phyloP scores from a whole-genome alignment of 2,329 filamentous ascomycete genomes.

The Madurella mycetomatis region DNA sequence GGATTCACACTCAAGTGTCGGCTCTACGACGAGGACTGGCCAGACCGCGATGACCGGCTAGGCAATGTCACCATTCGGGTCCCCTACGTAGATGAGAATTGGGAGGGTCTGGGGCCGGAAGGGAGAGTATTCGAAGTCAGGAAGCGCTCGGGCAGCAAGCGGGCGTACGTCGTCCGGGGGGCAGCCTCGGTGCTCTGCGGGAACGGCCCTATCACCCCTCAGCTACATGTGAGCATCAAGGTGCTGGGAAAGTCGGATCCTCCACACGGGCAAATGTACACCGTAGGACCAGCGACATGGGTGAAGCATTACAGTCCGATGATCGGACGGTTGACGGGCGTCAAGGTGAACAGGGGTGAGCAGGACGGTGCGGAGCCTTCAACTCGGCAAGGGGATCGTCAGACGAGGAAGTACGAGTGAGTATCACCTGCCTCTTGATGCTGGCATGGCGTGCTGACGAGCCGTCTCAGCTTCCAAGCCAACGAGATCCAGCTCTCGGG shows the following conservation, averaged over 20 bases:
- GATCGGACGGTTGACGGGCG: slow-evolving; percentile 75
- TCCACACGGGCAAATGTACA: slow-evolving; percentile 69
- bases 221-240: slow-evolving; percentile 68
- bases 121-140: slow-evolving; percentile 64
- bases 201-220: slow-evolving; percentile 63
- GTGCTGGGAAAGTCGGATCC: slow-evolving; percentile 71
- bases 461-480: slow-evolving; percentile 70
- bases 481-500: slow-evolving; percentile 85
- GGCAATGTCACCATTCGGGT: slow-evolving; percentile 77
- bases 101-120: slow-evolving; percentile 61
- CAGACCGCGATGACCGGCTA: slow-evolving; percentile 80
- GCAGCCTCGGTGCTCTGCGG: slow-evolving; percentile 59
- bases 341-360: slow-evolving; percentile 61
- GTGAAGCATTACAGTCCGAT: slow-evolving; percentile 84
- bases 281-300: slow-evolving; percentile 69
- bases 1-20: slow-evolving; percentile 83
- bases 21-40: slow-evolving; percentile 84
- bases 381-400: slow-evolving; percentile 40
- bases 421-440: slow-evolving; percentile 28
- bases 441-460: neutral
- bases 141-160: slow-evolving; percentile 81
- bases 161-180: slow-evolving; percentile 72
- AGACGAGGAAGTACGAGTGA: slow-evolving; percentile 71
- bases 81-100: slow-evolving; percentile 55
- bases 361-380: slow-evolving; percentile 37